Evolutionary conservation across 2,329 filamentous ascomycete genomes (phyloP), one percentile per base, ranked within the genome.

Genomic region (Fusarium tuaranense): DNA sequence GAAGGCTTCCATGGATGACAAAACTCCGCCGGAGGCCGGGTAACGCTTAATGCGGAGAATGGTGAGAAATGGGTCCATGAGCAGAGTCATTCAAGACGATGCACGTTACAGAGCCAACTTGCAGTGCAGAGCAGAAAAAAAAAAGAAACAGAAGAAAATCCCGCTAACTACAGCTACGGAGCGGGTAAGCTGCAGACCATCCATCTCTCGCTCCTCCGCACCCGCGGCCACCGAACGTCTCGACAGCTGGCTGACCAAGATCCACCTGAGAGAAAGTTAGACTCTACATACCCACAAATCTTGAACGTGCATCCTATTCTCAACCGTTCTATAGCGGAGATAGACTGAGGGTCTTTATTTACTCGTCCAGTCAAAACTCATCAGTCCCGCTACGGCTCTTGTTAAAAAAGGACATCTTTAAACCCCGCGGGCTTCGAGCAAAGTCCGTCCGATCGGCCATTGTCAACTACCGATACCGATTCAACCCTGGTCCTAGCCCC

Each of bases 401-500:
- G 36, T 41, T 41, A 32, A 59, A 58, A 22, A 60, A 20, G 20
- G 34, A 41, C 34, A 22, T 41, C 38, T 14, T 36, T n/a, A 60
- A 60, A 60, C 57, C 57, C 57, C 34, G 34, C 57, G 57, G 57
- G 36, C 18, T 60, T 60, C 57, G 27, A 60, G 16, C 57, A 60
- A 60, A 60, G 34, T 60, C 57, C 57, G 57, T 39, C 72, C 60
- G 71, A 38, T 41, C 71, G 71, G 72, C 46, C 39, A 53, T 64
- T 63, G 55, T 61, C 65, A 58, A 74, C 57, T 53, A 48, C 44
- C 72, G 51, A 62, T 16, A 20, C 71, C 69, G 48, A 63, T 62
- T 65, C 59, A 48, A 74, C 53, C 71, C 71, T 74, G 61, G 71
- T 65, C 58, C 58, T 61, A 34, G 65, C 38, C 51, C 20, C 46